Base-by-base conservation (phyloP, 1,284 basidiomycete genomes). In the Melanopsichium pennsylvanicum region DNA sequence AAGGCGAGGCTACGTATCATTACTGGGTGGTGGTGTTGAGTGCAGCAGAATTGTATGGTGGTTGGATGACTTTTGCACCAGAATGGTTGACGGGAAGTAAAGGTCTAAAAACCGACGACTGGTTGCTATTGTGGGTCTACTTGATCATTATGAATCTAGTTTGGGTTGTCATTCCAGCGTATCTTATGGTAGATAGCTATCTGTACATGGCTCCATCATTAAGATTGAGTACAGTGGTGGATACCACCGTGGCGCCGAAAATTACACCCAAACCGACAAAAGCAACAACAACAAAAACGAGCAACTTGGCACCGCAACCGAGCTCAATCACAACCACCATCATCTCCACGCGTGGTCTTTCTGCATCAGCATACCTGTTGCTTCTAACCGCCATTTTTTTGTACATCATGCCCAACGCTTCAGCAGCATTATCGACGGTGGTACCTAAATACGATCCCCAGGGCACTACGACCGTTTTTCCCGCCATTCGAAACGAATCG, bases 31-130 rank as follows among this genome's bases (percentile, higher is more conserved):
- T 72, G 9, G 62, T 74, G 21, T 44, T 80, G 40, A 64, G 68
- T 38, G 64, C 66, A 2, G 70, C 61, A 1, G 78, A 80, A 55
- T 35, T 80, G 19, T 79, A 78, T 23, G 67, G 71, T 8, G 70
- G 73, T 5, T 76, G 70, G 67, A 78, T 77, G 75, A 79, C 77
- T n/a, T 79, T 78, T 42, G 60, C 69, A 3, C 74, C 76, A 5
- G 78, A 78, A 41, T 77, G 75, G 75, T 45, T 78, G 21, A 52
- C 60, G 5, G 67, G 70, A 4, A 61, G 50, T 27, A 27, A 21
- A 5, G 15, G 16, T 11, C 22, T 56, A 33, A 40, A 46, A 29
- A 57, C 55, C 7, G 25, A 15, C 9, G 51, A 55, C 15, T 68
- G 64, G 64, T 19, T 68, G 47, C 27, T 57, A 32, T 16, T 52